Base-by-base conservation (phyloP, 495 filamentous ascomycete genomes). In the Penicillium dipodomyicola region DNA sequence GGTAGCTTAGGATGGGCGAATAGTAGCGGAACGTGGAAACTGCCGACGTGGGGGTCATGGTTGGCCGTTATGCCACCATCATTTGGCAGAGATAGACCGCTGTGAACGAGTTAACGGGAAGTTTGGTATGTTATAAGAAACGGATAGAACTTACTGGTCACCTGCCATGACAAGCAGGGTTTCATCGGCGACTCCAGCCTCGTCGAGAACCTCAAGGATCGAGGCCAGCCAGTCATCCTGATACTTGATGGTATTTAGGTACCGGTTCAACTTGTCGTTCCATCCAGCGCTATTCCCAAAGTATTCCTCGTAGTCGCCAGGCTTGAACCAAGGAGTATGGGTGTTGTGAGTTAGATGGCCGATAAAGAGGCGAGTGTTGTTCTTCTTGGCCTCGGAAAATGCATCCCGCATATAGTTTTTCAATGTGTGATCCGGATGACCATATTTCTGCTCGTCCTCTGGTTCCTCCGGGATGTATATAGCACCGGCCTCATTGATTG, bases 131-230 rank as follows among this genome's bases (percentile, higher is more conserved):
- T 2, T 11, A 10, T 2, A 17, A 33, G 11, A 14, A 5, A 2
- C 32, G 14, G 9, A 20, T 10, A 17, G 5, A 37, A 64, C 71
- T 64, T 72, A 75, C 72, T 78, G 75, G 49, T 78, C 74, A 49
- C 75, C 75, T 27, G 73, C 65, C 56, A 77, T 68, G 11, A 77
- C 68, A 12, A 78, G 58, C 25, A 78, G 60, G 12, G 74, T 78
- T 61, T 78, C 69, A 27, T 77, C 61, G 11, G 71, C 67, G 8
- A 77, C 68, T 19, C 67, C 73, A 9, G 63, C 57, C 8, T 76
- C 68, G 29, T 77, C 65, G 14, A 78, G 52, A 17, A 76, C 39
- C 0, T 70, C 46, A n/a, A 77, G 58, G 17, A 74, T 67, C 22
- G 68, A 64, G 3, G 54, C 52, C 15, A 78, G 46, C 75, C 75